Base-by-base conservation (phyloP, 306 rosid genomes). In the Vicia sativa region DNA sequence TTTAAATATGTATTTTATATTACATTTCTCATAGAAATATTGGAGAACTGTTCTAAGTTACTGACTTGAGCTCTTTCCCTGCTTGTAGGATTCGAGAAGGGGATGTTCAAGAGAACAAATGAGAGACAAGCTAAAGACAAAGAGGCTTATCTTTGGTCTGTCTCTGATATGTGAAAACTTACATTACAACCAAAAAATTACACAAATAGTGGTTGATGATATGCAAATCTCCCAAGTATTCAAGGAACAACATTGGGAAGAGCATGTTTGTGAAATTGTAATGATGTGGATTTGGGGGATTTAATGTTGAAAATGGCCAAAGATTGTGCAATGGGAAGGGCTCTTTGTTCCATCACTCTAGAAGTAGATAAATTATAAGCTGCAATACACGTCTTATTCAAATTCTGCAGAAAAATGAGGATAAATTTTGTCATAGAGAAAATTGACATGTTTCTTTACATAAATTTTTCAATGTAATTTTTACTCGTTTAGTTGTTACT, bases 101-200 rank as follows among this genome's bases (percentile, higher is more conserved):
- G 52, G 68, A 1, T 83, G 77, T 84, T 93, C 62, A 90, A 80
- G 78, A 82, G 96, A 78, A 82, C 41, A 75, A 93, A 88, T 23
- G 91, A 90, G 74, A 90, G 72, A 67, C 90, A 71, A 76, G 95
- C 96, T 15, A 81, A 77, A 34, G 89, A 93, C 58, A 82, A 65
- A 62, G 98, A 93, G 80, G 98, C 98, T 37, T 86, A 90, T 76
- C 87, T 90, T 13, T 93, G 97, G 97, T 93, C 95, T 9, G 91
- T 90, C 35, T 78, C 98, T 37, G 98, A 93, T 85, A 93, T 93
- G 97, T 74, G 74, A 74, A 45, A 50, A 42, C 52, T 50, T 16
- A 44, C 63, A 46, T 12, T 39, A 6, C 16, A 16, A 16, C 11
- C 11, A 29, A 77, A 48, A 14, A 2, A 35, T 19, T 8, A 77